A percentile compares a stretch with the other conserved stretches of the same genome.
phyloP scores from a whole-genome alignment of 1,284 basidiomycete species.

The Apiotrichum sp. region DNA sequence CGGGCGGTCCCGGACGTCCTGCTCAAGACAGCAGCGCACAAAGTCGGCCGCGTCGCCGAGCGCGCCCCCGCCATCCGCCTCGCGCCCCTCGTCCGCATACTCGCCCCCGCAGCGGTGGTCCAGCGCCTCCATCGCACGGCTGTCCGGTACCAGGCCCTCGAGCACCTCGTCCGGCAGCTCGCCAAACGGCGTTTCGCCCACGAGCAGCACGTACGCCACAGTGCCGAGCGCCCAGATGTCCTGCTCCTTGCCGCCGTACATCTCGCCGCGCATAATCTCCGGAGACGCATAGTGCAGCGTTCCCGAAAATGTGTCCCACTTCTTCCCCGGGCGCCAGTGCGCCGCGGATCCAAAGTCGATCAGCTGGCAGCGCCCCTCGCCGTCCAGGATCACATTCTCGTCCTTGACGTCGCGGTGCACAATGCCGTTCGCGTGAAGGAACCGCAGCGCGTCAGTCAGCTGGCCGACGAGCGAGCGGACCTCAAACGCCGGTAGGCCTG shows the following conservation, averaged over 20 bases:
- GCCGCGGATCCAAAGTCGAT: conserved; percentile 81
- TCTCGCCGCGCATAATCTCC: conserved; percentile 89
- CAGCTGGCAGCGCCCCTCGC: conserved; percentile 63
- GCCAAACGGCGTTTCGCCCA: conserved; percentile 91
- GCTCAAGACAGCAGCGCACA: conserved; percentile 42
- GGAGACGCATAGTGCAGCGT: conserved; percentile 96
- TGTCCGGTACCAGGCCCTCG: conserved; percentile 26
- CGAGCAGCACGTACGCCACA: conserved; percentile 88
- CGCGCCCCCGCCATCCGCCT: conserved; percentile 42
- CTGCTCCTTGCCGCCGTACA: conserved; percentile 92
- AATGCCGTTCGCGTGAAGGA: conserved; percentile 85
- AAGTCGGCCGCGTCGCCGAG: conserved; percentile 43
- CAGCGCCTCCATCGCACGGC: conserved; percentile 31
- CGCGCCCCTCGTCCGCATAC: conserved; percentile 31
- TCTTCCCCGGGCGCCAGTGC: conserved; percentile 70
- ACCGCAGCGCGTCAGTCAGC: conserved; percentile 83
- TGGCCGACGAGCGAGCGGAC: conserved; percentile 86
- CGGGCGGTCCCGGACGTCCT: conserved; percentile 35
- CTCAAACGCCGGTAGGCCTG: conserved; percentile 69
- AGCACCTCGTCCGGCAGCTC: conserved; percentile 42
- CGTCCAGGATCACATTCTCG: conserved; percentile 73
- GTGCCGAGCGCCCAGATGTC: conserved; percentile 99
- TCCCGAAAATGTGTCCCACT: conserved; percentile 82
- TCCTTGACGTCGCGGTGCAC: conserved; percentile 99
- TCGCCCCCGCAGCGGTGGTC: conserved; percentile 32